Percentiles rank a stretch among this genome's conserved stretches.
Evolutionary conservation across 2,329 filamentous ascomycete genomes (phyloP).

Genomic region (Aplosporella prunicola): DNA sequence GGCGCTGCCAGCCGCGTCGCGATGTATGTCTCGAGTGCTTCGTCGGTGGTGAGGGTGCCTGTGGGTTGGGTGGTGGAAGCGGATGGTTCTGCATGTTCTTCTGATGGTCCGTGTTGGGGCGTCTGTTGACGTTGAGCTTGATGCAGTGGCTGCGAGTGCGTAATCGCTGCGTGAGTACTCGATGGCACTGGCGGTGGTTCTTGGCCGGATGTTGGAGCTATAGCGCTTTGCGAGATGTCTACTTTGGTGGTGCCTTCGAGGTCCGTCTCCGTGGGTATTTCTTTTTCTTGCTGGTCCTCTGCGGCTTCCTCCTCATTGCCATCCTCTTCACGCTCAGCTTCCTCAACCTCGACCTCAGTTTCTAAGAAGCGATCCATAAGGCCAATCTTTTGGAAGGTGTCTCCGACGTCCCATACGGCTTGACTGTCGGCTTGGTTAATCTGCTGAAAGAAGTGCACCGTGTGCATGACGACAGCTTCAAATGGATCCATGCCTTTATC

Average conservation of each 20-base stretch:
- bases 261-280: no score
- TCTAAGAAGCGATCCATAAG: background rate
- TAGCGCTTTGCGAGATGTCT: no score
- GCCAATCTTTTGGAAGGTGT: background rate
- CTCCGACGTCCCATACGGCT: background rate
- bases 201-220: no score
- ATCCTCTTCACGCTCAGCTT: background rate
- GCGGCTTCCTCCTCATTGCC: background rate
- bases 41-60: constrained; percentile 1
- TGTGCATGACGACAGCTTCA: constrained; percentile 3
- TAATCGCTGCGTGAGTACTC: no score
- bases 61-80: background rate
- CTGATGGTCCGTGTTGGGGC: no score
- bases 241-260: no score
- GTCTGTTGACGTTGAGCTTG: no score
- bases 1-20: constrained; percentile 1
- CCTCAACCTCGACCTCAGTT: background rate
- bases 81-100: no score
- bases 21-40: constrained; percentile 1
- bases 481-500: background rate
- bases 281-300: background rate
- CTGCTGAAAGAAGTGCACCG: background rate
- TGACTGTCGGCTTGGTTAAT: background rate
- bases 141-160: no score
- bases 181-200: no score